Percentiles rank a stretch among this genome's conserved stretches.
These are phyloP conservation scores for Climacium dendroides DNA, from an alignment of 225 moss, liverwort and hornwort species.

Conservation along the genomic window DNA sequence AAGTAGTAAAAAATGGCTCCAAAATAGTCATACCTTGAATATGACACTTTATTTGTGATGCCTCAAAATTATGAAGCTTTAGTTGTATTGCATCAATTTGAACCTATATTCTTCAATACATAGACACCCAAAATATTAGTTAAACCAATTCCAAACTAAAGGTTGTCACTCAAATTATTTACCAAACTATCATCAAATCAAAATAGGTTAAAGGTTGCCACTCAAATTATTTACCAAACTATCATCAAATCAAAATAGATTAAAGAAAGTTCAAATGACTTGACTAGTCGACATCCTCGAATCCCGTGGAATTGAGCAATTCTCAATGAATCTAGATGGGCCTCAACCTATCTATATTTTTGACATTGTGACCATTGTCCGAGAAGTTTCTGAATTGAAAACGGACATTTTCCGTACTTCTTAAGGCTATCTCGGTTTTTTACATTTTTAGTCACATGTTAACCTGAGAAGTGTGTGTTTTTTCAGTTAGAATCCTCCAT, in stretches of 20 bases:
- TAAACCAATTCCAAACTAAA: rapidly evolving
- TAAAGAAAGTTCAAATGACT: background rate
- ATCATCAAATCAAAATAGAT: background rate
- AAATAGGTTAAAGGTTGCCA: no score
- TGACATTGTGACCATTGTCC: background rate
- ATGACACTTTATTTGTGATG: background rate
- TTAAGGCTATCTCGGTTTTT: no score
- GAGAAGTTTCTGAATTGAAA: no score
- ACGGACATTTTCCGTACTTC: no score
- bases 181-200: no score
- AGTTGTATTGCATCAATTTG: background rate
- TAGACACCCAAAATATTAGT: background rate
- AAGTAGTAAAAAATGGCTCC: background rate
- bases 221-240: background rate
- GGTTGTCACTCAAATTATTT: background rate
- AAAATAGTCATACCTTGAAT: background rate
- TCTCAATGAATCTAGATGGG: background rate
- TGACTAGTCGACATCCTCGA: rapidly evolving
- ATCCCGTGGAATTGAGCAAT: background rate
- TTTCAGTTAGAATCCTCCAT: no score
- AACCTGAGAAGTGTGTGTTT: no score
- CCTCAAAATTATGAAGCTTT: background rate
- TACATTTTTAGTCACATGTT: no score
- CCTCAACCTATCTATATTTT: background rate
- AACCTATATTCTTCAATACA: background rate